phyloP scores from a whole-genome alignment of 306 rosid species.

The Myrica gale region DNA sequence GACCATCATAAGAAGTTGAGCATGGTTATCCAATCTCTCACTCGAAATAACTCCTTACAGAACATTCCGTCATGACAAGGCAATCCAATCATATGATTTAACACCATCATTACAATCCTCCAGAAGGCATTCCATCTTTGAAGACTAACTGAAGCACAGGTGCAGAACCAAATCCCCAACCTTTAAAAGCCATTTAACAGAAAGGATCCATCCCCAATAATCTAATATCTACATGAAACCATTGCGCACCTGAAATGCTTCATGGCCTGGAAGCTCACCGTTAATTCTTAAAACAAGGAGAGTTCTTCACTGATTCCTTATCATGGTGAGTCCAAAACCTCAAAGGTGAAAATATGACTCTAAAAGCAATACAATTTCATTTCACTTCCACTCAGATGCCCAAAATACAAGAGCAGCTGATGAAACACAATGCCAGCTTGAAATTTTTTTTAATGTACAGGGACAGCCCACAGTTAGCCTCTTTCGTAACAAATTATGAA shows the following conservation, averaged over 20 bases:
- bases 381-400: slow-evolving; percentile 12
- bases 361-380: neutral
- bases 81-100: neutral
- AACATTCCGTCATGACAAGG: neutral
- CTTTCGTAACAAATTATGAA: slow-evolving; percentile 25
- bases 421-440: slow-evolving; percentile 18
- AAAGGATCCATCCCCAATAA: neutral
- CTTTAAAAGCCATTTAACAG: neutral
- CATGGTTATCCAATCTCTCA: neutral
- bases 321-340: slow-evolving; percentile 5
- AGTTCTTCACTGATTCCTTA: neutral
- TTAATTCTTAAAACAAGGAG: neutral
- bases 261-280: slow-evolving; percentile 5
- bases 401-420: slow-evolving; percentile 17
- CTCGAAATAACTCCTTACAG: neutral
- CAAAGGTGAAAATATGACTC: neutral
- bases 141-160: neutral
- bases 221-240: neutral
- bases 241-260: slow-evolving; percentile 10
- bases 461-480: slow-evolving; percentile 27
- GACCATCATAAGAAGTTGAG: neutral
- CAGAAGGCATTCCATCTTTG: neutral
- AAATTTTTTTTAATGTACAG: slow-evolving; percentile 12
- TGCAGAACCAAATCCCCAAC: neutral
- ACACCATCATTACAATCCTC: neutral